A percentile compares a stretch with the other conserved stretches of the same genome.
These are phyloP conservation scores for Rosa persica DNA, from an alignment of 306 rosid species.

Conservation along the genomic window DNA sequence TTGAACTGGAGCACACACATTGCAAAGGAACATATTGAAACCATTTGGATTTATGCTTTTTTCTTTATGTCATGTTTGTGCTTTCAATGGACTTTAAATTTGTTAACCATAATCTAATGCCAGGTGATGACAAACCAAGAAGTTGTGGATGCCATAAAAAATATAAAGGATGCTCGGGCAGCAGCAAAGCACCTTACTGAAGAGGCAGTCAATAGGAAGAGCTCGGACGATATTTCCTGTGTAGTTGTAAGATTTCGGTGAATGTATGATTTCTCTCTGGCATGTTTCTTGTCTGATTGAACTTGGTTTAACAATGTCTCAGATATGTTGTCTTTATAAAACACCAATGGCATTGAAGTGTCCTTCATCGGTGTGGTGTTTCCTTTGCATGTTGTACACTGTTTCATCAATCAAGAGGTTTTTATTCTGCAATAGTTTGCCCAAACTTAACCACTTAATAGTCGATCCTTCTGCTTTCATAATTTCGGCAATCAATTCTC, in stretches of 20 bases:
- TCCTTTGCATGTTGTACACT: not conserved
- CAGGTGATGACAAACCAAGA: constrained; percentile 94
- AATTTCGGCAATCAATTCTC: not conserved
- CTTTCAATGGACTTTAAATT: not conserved
- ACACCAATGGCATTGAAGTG: constrained; percentile 14
- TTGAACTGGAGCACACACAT: not conserved
- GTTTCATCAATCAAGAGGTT: constrained; percentile 1
- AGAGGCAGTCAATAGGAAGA: constrained; percentile 73
- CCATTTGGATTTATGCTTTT: not conserved
- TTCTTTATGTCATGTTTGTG: not conserved
- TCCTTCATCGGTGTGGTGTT: constrained; percentile 6
- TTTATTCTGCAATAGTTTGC: not conserved
- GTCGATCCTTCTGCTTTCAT: not conserved
- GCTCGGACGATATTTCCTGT: constrained; percentile 91
- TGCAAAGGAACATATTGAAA: not conserved
- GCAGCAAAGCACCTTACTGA: constrained; percentile 87
- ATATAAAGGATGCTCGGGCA: constrained; percentile 73
- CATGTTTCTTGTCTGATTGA: not conserved
- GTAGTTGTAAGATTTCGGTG: constrained; percentile 70
- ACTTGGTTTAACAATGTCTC: constrained; percentile 1
- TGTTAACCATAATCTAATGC: constrained; percentile 20
- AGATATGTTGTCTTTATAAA: constrained; percentile 11
- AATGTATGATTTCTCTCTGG: not conserved
- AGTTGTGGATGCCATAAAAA: constrained; percentile 65
- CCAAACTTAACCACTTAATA: not conserved